Evolutionary conservation across 148 eudicot genomes (phyloP), one percentile per base, ranked within the genome.

Genomic region (Polygonum maritimum): DNA sequence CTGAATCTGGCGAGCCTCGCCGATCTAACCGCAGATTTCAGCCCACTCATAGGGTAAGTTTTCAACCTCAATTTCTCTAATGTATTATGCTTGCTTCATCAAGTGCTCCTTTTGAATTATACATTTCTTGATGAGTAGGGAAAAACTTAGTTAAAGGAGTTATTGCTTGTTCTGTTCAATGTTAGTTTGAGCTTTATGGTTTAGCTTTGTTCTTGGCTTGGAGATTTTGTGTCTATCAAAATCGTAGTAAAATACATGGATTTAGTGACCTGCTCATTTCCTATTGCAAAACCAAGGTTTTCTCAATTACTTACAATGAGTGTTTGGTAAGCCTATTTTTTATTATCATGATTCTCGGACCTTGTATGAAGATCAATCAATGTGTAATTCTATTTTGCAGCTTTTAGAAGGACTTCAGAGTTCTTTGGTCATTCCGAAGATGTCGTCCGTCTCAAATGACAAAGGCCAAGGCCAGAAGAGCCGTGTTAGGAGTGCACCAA

Each of bases 1-100:
- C 81, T 67, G 97, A 91, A 76, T 79, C 22, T 75, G 35, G 62
- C 36, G 98, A 91, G 82, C 96, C 97, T 44, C 96, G 99, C 19
- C 86, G 99, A 79, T 95, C 99, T 76, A 87, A 86, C 82, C 96
- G 99, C 57, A 86, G 90, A 82, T 88, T 95, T 71, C 99, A 95
- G 83, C 99, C 99, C 72, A 95, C 99, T 44, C 93, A 92, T 69
- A 84, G 98, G 86, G 99, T 95, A 84, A 84, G 87, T 80, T 48
- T 63, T 76, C 22, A 7, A 21, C 8, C 54, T 38, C 58, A 10
- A 15, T 67, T n/a, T 44, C 54, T 44, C 54, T 44, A 8, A 67
- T 48, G 52, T 1, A 18, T 22, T 48, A 49, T 21, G 15, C 73
- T 19, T 36, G 71, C 45, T 36, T 16, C 36, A 67, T 35, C 0